A percentile compares a stretch with the other conserved stretches of the same genome.
Evolutionary conservation across 805 yeast genomes (phyloP).

Genomic region (Kluyveromyces lactis): DNA sequence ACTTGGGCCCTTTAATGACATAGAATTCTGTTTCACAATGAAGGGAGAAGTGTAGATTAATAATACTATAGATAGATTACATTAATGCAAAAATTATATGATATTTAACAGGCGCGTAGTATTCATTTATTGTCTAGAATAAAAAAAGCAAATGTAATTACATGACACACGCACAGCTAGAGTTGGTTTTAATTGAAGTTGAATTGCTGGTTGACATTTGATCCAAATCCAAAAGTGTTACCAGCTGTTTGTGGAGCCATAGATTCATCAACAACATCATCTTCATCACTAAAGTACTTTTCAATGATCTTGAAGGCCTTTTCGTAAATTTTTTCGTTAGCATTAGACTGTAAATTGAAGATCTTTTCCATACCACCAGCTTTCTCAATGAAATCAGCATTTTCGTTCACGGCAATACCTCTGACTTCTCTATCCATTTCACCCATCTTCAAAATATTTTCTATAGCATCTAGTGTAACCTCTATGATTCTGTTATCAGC

Average conservation of each 20-base stretch:
- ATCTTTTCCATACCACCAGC: slow-evolving; percentile 98
- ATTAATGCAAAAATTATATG: background rate
- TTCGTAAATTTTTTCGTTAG: slow-evolving; percentile 84
- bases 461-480: slow-evolving; percentile 91
- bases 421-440: slow-evolving; percentile 80
- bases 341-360: slow-evolving; percentile 83
- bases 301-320: slow-evolving; percentile 88
- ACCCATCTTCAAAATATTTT: slow-evolving; percentile 89
- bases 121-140: no score
- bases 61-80: background rate
- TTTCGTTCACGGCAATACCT: slow-evolving; percentile 65
- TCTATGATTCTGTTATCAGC: slow-evolving; percentile 90
- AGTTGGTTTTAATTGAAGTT: slow-evolving; percentile 19
- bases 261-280: slow-evolving; percentile 62
- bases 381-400: slow-evolving; percentile 89
- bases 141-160: no score
- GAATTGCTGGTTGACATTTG: slow-evolving; percentile 46
- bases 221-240: slow-evolving; percentile 83
- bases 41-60: background rate
- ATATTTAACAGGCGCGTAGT: no score
- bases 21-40: no score
- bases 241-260: slow-evolving; percentile 73
- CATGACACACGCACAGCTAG: no score
- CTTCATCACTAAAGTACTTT: slow-evolving; percentile 83
- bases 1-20: no score